Percentiles rank a stretch among this genome's conserved stretches.
These are phyloP conservation scores for Podaxis sp. DNA, from an alignment of 768 basidiomycete genomes.

Conservation along the genomic window DNA sequence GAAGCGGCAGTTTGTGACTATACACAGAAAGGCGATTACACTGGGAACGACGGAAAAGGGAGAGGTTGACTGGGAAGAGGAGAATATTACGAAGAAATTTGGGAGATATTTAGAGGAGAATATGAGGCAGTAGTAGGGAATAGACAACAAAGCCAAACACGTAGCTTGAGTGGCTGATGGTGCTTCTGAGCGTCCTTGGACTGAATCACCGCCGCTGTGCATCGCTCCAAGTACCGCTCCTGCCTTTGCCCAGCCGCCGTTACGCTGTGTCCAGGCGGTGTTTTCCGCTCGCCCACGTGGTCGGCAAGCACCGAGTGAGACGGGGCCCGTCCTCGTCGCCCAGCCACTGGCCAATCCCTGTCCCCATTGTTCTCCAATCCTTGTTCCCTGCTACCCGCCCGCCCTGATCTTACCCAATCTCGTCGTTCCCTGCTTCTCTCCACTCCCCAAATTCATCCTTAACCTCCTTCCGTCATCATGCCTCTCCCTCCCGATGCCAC, in stretches of 20 bases:
- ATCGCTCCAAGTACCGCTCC: neutral
- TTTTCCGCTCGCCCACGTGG: conserved; percentile 2
- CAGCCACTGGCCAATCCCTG: neutral
- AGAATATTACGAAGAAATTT: conserved; percentile 70
- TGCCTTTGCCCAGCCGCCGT: neutral
- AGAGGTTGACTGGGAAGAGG: conserved; percentile 73
- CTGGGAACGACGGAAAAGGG: conserved; percentile 81
- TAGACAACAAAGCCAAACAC: conserved; percentile 13
- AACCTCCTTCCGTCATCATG: conserved; percentile 40
- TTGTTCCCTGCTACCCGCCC: conserved; percentile 5
- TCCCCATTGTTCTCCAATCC: neutral
- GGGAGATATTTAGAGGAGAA: conserved; percentile 71
- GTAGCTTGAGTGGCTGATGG: neutral
- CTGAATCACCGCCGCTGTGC: no score
- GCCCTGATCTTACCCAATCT: conserved; percentile 1
- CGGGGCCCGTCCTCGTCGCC: neutral
- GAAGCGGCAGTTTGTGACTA: conserved; percentile 88
- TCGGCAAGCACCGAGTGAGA: conserved; percentile 9
- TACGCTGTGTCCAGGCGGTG: neutral
- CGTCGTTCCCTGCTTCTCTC: neutral
- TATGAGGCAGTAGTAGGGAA: conserved; percentile 37
- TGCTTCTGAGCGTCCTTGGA: no score
- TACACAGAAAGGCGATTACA: conserved; percentile 88
- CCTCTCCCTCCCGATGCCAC: conserved; percentile 58
- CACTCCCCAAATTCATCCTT: neutral